A percentile compares a stretch with the other conserved stretches of the same genome.
phyloP scores from a whole-genome alignment of 768 basidiomycete species.

The Lactarius evosmus region DNA sequence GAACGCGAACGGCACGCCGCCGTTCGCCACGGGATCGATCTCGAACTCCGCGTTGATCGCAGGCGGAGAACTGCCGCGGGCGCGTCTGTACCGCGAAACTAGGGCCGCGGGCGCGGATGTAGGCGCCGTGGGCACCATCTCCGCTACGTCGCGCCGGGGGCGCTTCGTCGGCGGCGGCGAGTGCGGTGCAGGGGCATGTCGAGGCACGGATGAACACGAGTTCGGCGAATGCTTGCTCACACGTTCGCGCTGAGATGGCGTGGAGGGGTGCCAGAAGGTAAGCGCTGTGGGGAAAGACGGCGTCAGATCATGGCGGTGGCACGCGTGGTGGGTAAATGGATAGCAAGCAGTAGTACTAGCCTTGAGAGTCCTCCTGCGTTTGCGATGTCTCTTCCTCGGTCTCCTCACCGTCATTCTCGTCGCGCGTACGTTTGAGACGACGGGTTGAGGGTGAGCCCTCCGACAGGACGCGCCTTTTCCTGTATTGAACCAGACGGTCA shows the following conservation, averaged over 20 bases:
- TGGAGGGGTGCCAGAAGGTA: slow-evolving; percentile 19
- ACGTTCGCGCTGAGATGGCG: slow-evolving; percentile 16
- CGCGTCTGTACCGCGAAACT: slow-evolving; percentile 3
- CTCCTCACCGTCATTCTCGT: slow-evolving; percentile 9
- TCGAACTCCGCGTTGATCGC: slow-evolving; percentile 41
- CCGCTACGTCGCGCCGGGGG: slow-evolving; percentile 5
- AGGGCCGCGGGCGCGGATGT: neutral
- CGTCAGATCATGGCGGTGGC: neutral
- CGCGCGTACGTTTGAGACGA: slow-evolving; percentile 1
- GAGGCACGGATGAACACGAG: neutral
- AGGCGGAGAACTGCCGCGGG: neutral
- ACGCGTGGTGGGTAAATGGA: neutral
- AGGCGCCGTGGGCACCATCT: neutral
- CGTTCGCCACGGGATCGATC: slow-evolving; percentile 64
- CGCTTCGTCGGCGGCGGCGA: slow-evolving; percentile 18
- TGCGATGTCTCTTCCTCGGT: slow-evolving; percentile 18
- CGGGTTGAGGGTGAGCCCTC: slow-evolving; percentile 3
- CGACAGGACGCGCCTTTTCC: slow-evolving; percentile 6
- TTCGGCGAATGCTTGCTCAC: neutral
- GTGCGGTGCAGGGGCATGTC: neutral
- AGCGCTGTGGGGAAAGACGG: slow-evolving; percentile 5
- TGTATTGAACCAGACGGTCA: neutral
- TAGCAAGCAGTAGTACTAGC: neutral
- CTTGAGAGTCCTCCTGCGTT: slow-evolving; percentile 28
- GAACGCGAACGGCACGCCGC: slow-evolving; percentile 63